phyloP scores from a whole-genome alignment of 352 stramenopile genomes.

The Phytophthora sp. region DNA sequence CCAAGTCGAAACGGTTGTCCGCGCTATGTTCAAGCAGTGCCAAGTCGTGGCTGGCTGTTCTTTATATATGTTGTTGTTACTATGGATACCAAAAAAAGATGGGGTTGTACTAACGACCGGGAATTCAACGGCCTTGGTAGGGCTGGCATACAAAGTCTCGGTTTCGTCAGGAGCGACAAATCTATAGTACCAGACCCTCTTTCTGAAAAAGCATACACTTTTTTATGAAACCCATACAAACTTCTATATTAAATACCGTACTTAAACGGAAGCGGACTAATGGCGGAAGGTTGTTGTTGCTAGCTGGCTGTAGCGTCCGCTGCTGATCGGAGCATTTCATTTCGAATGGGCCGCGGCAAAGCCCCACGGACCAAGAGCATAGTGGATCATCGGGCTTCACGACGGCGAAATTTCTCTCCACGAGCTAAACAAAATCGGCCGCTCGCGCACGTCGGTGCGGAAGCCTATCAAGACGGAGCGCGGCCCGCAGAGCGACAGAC shows the following conservation, averaged over 20 bases:
- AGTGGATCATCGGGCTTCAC: conserved; percentile 13
- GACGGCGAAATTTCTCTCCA: conserved; percentile 6
- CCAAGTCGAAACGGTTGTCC: too few species aligned
- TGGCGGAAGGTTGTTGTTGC: background rate
- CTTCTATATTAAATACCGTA: too few species aligned
- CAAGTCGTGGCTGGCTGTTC: too few species aligned
- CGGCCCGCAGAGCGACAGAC: background rate
- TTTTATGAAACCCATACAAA: too few species aligned
- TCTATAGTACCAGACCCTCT: background rate
- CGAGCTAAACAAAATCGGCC: conserved; percentile 2
- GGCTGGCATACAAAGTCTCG: background rate
- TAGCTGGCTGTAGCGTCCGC: too few species aligned
- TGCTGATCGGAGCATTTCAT: too few species aligned
- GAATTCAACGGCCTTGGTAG: background rate
- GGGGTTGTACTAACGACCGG: background rate
- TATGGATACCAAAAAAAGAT: background rate
- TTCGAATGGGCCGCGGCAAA: conserved; percentile 11
- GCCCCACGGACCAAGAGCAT: background rate
- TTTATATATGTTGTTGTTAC: conserved; percentile 4
- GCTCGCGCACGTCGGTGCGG: background rate
- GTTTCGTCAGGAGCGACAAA: background rate
- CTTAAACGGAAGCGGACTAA: too few species aligned
- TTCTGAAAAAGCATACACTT: background rate
- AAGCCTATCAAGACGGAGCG: conserved; percentile 14
- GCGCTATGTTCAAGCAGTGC: too few species aligned